Evolutionary conservation across 108 stramenopile genomes (phyloP), one percentile per base, ranked within the genome.

Genomic region (Nitzschia sp.): DNA sequence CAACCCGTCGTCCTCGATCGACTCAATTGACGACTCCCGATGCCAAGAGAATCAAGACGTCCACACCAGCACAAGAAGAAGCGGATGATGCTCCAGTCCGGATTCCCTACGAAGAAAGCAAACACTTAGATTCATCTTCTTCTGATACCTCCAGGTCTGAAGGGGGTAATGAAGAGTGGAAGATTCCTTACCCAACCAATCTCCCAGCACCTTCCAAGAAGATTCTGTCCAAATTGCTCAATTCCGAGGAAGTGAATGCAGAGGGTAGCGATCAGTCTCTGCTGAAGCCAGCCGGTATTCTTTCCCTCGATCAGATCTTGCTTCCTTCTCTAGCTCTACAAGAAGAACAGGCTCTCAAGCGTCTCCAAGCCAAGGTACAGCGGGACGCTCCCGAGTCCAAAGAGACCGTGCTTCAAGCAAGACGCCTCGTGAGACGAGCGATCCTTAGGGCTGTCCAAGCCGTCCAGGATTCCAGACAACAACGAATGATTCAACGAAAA

Each of bases 301-400:
- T 84, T 17, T 76, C 71, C n/a, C 75, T 84, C 10, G 66, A 80
- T 41, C 67, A 84, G 37, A 76, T 84, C 26, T 70, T 84, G 56
- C 56, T 84, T 19, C 83, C 79, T 39, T 72, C 83, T n/a, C 24
- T 80, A 34, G 76, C 68, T 3, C 39, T 68, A 11, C 22, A 77
- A 38, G 69, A 84, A 58, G 69, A 75, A 26, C 46, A 70, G 3
- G 79, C 69, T 8, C 21, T 84, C 38, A 80, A 80, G 44, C 21
- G 41, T 22, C 25, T 84, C 37, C 83, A 84, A 69, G 65, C 76
- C 14, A 84, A 69, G 40, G 66, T 78, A 12, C 79, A 84, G 41
- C 79, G 83, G 5, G 52, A 59, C 46, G 41, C 75, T 64, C 67
- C 67, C 0, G 67, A 69, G 25, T 64, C 63, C 60, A 68, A 69